Base-by-base conservation (phyloP, 192 early-diverging fungal genomes). In the Backusella tarrabulga region DNA sequence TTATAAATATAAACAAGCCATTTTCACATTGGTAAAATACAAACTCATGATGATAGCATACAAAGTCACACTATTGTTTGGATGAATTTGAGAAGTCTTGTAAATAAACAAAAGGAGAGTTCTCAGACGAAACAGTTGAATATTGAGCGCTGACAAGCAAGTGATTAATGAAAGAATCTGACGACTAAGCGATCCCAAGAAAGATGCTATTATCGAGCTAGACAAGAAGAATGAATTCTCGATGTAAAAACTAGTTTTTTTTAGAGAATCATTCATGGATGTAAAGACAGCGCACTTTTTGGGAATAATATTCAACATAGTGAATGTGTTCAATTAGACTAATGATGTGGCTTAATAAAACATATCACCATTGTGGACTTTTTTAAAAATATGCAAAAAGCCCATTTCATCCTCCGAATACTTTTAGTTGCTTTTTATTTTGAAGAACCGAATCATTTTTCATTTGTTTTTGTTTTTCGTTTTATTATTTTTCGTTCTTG, bases 371-470 rank as follows among this genome's bases (percentile, higher is more conserved):
- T 32, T 32, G 32, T 32, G 2, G 46, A 50, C 46, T 50, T 50
- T n/a, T 19, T 50, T n/a, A 15, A 50, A 50, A 50, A n/a, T 50
- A 50, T 50, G 46, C 46, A 50, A 50, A 50, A 50, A 19, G 2
- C 19, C 6, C 17, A 50, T n/a, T 50, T 50, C 17, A 50, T 50
- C 46, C 46, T 19, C 46, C 46, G 19, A 50, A 50, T 50, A 50
- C 46, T 50, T 50, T 50, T 50, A 3, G 8, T 40, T 44, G 9
- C 46, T 50, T 50, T 50, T 50, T 63, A 40, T 63, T 12, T 63
- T 63, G 11, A 63, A 63, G 26, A 63, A 29, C 56, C 56, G 56
- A 63, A 63, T 63, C 12, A 63, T 63, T 63, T 60, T 60, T 60
- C 21, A 60, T 26, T 63, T 63, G 38, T 40, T 40, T 40, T 40